Evolutionary conservation across 331 rosid genomes (phyloP).

Genomic region (Acacia pycnantha): DNA sequence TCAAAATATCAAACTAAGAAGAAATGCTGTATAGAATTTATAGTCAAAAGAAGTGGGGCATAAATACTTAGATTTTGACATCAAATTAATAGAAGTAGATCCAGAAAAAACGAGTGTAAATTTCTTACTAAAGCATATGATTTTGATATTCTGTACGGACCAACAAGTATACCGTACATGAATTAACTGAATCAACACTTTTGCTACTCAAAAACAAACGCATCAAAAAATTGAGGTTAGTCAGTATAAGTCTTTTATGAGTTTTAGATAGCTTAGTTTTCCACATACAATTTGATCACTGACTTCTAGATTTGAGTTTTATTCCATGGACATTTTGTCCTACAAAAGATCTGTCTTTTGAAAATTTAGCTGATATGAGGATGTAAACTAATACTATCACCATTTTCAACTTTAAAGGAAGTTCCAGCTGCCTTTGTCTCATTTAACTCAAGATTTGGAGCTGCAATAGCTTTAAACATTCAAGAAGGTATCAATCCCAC

Average conservation of each 20-base stretch:
- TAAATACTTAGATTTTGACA: neutral
- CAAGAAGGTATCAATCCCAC: slow-evolving; percentile 80
- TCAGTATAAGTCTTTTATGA: neutral
- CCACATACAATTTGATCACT: slow-evolving; percentile 5
- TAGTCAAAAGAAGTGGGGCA: neutral
- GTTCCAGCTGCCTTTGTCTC: slow-evolving; percentile 88
- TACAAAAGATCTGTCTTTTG: slow-evolving; percentile 5
- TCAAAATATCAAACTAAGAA: neutral
- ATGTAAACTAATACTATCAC: slow-evolving; percentile 22
- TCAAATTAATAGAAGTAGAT: neutral
- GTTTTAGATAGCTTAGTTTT: slow-evolving; percentile 8
- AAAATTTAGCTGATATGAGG: slow-evolving; percentile 19
- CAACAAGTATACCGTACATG: neutral
- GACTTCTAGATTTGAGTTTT: slow-evolving; percentile 14
- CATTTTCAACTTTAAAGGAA: slow-evolving; percentile 51
- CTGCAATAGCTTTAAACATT: slow-evolving; percentile 63
- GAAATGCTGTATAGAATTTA: neutral
- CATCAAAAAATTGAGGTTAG: neutral
- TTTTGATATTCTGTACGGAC: neutral
- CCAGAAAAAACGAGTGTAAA: neutral
- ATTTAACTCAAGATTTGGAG: slow-evolving; percentile 80
- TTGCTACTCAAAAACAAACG: neutral
- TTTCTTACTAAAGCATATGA: neutral
- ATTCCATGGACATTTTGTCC: slow-evolving; percentile 7
- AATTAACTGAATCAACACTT: neutral